phyloP scores from a whole-genome alignment of 2,329 filamentous ascomycete genomes.

The Metarhizium guizhouense region DNA sequence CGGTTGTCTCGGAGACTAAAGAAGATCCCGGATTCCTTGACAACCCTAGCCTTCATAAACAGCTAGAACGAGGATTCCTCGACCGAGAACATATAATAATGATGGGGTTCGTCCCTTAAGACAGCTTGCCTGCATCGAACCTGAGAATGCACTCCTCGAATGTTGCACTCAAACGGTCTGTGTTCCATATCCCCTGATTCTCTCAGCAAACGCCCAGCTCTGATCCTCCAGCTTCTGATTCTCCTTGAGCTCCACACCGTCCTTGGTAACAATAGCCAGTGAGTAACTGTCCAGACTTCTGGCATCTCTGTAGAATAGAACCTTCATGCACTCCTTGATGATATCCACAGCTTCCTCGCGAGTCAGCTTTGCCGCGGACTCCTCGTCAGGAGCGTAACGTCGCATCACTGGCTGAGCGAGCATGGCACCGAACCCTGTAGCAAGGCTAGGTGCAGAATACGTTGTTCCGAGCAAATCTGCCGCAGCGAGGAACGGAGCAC shows the following conservation, averaged over 20 bases:
- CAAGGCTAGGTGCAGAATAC: conserved; percentile 77
- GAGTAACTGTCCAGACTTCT: conserved; percentile 87
- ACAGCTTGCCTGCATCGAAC: not conserved
- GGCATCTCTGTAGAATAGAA: conserved; percentile 93
- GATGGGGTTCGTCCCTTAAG: not conserved
- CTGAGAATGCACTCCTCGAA: not conserved
- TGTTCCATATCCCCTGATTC: conserved; percentile 89
- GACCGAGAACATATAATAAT: not conserved
- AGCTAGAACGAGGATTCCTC: too few relatives aligned
- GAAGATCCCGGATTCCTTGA: too few relatives aligned
- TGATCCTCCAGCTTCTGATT: conserved; percentile 85
- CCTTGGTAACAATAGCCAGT: conserved; percentile 80
- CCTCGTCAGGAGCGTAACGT: conserved; percentile 75
- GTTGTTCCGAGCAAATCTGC: conserved; percentile 91
- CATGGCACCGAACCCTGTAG: conserved; percentile 89
- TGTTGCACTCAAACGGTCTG: conserved; percentile 48
- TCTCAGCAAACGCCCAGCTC: conserved; percentile 97
- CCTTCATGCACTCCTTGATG: conserved; percentile 94
- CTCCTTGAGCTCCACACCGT: conserved; percentile 77
- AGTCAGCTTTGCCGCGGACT: conserved; percentile 58
- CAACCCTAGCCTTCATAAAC: too few relatives aligned
- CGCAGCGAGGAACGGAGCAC: conserved; percentile 80
- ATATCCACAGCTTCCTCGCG: conserved; percentile 72
- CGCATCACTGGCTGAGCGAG: conserved; percentile 89
- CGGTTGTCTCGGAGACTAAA: too few relatives aligned